phyloP scores from a whole-genome alignment of 352 stramenopile species.

The Bremia lactucae region DNA sequence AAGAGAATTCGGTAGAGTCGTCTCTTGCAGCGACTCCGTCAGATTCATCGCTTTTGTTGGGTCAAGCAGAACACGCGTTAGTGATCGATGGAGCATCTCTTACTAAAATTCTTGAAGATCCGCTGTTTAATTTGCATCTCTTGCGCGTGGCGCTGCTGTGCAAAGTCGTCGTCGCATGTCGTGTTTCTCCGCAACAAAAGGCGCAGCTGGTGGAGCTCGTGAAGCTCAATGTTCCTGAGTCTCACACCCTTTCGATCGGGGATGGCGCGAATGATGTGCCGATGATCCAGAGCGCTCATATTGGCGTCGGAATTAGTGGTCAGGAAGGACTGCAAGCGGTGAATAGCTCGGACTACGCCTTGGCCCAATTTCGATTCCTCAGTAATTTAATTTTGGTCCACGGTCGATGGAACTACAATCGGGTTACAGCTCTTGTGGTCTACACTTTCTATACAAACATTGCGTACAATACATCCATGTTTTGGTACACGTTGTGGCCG shows the following conservation, averaged over 20 bases:
- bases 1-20: constrained; percentile 10
- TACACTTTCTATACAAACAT: constrained; percentile 91
- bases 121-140: constrained; percentile 68
- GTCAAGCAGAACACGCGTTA: constrained; percentile 62
- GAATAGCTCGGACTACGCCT: constrained; percentile 78
- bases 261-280: constrained; percentile 87
- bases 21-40: constrained; percentile 20
- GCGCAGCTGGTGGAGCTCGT: constrained; percentile 95
- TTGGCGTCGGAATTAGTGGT: constrained; percentile 91
- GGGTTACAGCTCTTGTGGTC: constrained; percentile 78
- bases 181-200: constrained; percentile 97
- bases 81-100: constrained; percentile 93
- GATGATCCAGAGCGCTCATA: constrained; percentile 87
- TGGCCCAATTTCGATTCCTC: constrained; percentile 79
- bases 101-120: constrained; percentile 60
- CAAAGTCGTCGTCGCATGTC: constrained; percentile 95
- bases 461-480: constrained; percentile 86
- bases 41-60: constrained; percentile 18
- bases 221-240: constrained; percentile 71
- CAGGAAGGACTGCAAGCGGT: constrained; percentile 96
- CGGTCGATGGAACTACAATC: constrained; percentile 82
- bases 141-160: constrained; percentile 82
- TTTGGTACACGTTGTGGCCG: constrained; percentile 77
- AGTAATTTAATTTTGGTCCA: constrained; percentile 66
- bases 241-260: constrained; percentile 85